Evolutionary conservation across 208 protist genomes (phyloP).

Genomic region (Leishmania mexicana): DNA sequence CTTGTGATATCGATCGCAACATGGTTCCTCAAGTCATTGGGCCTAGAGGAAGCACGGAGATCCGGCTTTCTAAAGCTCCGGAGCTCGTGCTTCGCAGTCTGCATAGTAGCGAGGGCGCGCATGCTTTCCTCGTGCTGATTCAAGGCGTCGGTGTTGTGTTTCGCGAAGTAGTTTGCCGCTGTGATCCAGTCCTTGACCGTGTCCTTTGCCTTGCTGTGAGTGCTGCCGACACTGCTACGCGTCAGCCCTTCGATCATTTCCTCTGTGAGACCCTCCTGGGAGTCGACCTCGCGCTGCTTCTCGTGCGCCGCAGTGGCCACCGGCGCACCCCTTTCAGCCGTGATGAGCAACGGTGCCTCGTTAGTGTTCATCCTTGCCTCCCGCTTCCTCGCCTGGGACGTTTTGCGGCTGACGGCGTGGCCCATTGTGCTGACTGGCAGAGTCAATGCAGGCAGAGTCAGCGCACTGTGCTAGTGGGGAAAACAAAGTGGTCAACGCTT

Average conservation of each 20-base stretch:
- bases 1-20: background rate
- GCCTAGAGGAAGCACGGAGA: background rate
- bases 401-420: background rate
- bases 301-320: background rate
- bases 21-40: background rate
- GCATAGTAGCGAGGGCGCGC: slow-evolving; percentile 18
- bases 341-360: background rate
- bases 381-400: background rate
- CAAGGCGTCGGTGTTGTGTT: slow-evolving; percentile 20
- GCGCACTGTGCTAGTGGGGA: no score
- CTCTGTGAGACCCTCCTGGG: slow-evolving; percentile 22
- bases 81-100: background rate
- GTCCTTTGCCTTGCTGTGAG: slow-evolving; percentile 6
- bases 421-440: background rate
- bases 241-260: slow-evolving; percentile 30
- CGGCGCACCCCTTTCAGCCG: background rate
- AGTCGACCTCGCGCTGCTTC: slow-evolving; percentile 2
- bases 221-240: slow-evolving; percentile 7
- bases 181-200: slow-evolving; percentile 23
- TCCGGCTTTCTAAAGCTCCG: background rate
- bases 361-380: no score
- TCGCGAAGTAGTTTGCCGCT: slow-evolving; percentile 14
- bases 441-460: background rate
- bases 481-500: no score
- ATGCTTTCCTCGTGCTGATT: slow-evolving; percentile 33